Percentiles rank a stretch among this genome's conserved stretches.
These are phyloP conservation scores for Pestalotiopsis sp. DNA, from an alignment of 2,329 filamentous ascomycete genomes.

Conservation along the genomic window DNA sequence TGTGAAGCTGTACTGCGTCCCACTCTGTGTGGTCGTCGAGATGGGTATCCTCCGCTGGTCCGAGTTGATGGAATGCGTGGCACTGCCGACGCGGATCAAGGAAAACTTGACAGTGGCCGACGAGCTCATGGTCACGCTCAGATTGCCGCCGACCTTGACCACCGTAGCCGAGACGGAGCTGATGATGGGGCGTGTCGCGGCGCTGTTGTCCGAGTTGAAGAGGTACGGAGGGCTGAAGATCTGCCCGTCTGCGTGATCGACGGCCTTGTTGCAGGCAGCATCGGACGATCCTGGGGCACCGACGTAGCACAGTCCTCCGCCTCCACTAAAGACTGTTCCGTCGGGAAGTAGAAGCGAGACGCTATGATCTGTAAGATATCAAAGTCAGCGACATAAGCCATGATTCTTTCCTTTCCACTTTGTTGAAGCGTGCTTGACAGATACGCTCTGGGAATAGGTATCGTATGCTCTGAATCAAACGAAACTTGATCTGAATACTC, in stretches of 20 bases:
- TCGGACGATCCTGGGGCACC: constrained; percentile 27
- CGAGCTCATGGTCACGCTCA: constrained; percentile 28
- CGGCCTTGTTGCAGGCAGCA: constrained; percentile 35
- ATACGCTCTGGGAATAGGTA: no score
- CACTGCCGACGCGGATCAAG: constrained; percentile 50
- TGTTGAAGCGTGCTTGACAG: no score
- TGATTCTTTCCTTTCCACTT: no score
- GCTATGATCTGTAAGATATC: constrained; percentile 42
- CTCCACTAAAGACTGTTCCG: constrained; percentile 51
- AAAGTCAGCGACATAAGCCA: not conserved
- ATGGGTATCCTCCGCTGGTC: constrained; percentile 59
- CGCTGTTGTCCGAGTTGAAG: constrained; percentile 44
- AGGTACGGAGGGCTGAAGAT: constrained; percentile 61
- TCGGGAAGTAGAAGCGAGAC: constrained; percentile 52
- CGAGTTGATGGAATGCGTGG: constrained; percentile 60
- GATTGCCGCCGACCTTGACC: constrained; percentile 32
- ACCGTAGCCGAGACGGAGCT: constrained; percentile 28
- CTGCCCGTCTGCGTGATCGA: constrained; percentile 57
- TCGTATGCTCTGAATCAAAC: not conserved
- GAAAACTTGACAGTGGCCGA: constrained; percentile 35
- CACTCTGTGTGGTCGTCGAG: constrained; percentile 25
- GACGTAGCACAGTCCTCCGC: constrained; percentile 54
- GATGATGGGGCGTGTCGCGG: constrained; percentile 45
- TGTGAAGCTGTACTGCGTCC: constrained; percentile 38
- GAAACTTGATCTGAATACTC: not conserved